Base-by-base conservation (phyloP, 148 eudicot species). In the Gaultheria prostrata region DNA sequence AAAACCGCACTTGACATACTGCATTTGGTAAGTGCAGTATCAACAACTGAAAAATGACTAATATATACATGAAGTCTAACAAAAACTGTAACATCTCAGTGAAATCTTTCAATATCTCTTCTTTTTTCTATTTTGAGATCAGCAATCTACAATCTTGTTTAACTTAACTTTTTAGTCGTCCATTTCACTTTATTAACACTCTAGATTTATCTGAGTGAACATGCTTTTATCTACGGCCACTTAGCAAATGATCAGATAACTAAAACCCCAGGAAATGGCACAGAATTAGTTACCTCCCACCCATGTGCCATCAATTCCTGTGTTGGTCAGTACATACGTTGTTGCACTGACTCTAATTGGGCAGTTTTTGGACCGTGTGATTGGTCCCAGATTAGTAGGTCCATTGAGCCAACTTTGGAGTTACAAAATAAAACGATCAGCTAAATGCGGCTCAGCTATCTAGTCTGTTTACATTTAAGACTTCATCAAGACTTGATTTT, bases 1-100 rank as follows among this genome's bases (percentile, higher is more conserved):
- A 86, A 97, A 97, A 78, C 99, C 99, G 82, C 99, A 97, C 88
- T 97, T 97, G 85, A 97, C 99, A 93, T 97, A 97, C 99, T 97
- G 92, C 93, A 94, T 75, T 78, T 49, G 56, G 80, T 72, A 61
- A 75, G 39, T n/a, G 21, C n/a, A 71, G 12, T 49, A 17, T 67
- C 80, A 82, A 2, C 33, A 72, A 53, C 45, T 20, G 51, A 74
- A 71, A 81, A 67, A 13, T 53, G 4, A 35, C 10, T 17, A 4
- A 5, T 8, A n/a, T 8, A 30, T 21, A 4, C 28, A 35, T 11
- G 17, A 17, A 30, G 51, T 39, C 63, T 4, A 4, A 8, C 2
- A 79, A 39, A 57, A 28, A n/a, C 1, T 21, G 32, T 46, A 30
- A 33, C 59, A 65, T 8, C 18, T 51, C 39, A 35, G 5, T 15